These are phyloP conservation scores for Penicillium rolfsii DNA, from an alignment of 2,329 filamentous ascomycete species.

Conservation along the genomic window DNA sequence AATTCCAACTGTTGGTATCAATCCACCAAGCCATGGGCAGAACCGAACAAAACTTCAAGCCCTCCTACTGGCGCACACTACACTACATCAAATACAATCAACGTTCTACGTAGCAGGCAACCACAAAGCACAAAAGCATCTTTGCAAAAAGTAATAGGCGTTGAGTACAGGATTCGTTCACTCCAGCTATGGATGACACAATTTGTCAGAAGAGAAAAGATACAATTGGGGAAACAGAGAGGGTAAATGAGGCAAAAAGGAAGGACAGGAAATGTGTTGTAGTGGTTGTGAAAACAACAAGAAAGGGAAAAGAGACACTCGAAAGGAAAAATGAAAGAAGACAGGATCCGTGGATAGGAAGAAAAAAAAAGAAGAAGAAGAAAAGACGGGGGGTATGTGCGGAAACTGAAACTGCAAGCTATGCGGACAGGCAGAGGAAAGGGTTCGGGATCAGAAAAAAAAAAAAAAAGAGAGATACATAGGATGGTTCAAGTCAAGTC, in stretches of 20 bases:
- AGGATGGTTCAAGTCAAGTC: neutral
- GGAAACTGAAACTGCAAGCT: constrained; percentile 30
- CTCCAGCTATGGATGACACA: constrained; percentile 9
- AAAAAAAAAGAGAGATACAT: constrained; percentile 3
- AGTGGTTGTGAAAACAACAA: neutral
- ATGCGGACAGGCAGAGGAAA: constrained; percentile 26
- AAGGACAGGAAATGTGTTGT: constrained; percentile 8
- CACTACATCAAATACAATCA: neutral
- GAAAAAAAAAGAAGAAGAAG: constrained; percentile 12
- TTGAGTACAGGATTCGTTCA: constrained; percentile 12
- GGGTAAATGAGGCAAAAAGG: constrained; percentile 3
- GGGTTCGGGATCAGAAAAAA: constrained; percentile 3
- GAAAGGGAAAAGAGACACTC: neutral
- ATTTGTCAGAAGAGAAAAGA: constrained; percentile 19
- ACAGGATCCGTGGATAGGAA: constrained; percentile 14
- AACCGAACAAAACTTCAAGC: neutral
- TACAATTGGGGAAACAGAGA: constrained; percentile 3
- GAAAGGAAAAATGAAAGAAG: constrained; percentile 14
- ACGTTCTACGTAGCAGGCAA: neutral
- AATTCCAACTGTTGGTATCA: too few relatives aligned
- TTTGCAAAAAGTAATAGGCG: constrained; percentile 3
- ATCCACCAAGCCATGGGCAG: neutral
- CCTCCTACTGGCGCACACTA: too few relatives aligned
- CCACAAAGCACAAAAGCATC: constrained; percentile 8
- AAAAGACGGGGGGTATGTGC: constrained; percentile 32